A percentile compares a stretch with the other conserved stretches of the same genome.
Evolutionary conservation across 2,329 filamentous ascomycete genomes (phyloP).

Genomic region (Calonectria fujianensis): DNA sequence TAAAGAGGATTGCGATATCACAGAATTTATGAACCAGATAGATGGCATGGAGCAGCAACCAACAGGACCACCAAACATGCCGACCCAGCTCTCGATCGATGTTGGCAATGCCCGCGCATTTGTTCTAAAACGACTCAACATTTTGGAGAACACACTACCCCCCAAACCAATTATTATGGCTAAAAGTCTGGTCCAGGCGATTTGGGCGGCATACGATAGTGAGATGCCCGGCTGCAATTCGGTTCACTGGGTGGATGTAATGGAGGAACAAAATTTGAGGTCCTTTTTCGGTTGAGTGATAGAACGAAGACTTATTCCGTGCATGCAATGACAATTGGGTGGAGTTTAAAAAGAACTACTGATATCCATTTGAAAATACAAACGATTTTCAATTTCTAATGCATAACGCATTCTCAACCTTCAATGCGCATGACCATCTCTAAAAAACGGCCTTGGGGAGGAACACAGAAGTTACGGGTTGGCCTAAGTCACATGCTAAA

Average conservation of each 20-base stretch:
- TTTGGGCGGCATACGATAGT: slow-evolving; percentile 64
- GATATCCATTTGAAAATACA: slow-evolving; percentile 11
- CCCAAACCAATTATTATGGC: slow-evolving; percentile 65
- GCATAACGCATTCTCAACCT: not conserved
- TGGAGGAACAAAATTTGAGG: slow-evolving; percentile 59
- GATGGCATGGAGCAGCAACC: slow-evolving; percentile 33
- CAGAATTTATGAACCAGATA: slow-evolving; percentile 38
- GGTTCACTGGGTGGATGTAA: slow-evolving; percentile 67
- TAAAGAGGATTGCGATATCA: slow-evolving; percentile 35
- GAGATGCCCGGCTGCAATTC: slow-evolving; percentile 57
- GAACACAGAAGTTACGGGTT: not conserved
- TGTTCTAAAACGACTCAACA: slow-evolving; percentile 61
- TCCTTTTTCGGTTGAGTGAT: slow-evolving; percentile 58
- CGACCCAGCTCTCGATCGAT: slow-evolving; percentile 58
- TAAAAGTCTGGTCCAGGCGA: slow-evolving; percentile 62
- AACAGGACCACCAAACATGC: slow-evolving; percentile 38
- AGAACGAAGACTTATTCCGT: not conserved
- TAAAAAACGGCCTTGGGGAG: not conserved
- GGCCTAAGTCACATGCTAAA: not conserved
- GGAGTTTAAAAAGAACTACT: not conserved
- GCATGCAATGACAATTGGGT: not conserved
- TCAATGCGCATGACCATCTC: slow-evolving; percentile 1
- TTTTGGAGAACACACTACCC: slow-evolving; percentile 63
- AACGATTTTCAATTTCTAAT: not conserved
- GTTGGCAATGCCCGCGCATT: slow-evolving; percentile 63